phyloP scores from a whole-genome alignment of 225 moss, liverwort and hornwort species.

The Pseudoscleropodium purum region DNA sequence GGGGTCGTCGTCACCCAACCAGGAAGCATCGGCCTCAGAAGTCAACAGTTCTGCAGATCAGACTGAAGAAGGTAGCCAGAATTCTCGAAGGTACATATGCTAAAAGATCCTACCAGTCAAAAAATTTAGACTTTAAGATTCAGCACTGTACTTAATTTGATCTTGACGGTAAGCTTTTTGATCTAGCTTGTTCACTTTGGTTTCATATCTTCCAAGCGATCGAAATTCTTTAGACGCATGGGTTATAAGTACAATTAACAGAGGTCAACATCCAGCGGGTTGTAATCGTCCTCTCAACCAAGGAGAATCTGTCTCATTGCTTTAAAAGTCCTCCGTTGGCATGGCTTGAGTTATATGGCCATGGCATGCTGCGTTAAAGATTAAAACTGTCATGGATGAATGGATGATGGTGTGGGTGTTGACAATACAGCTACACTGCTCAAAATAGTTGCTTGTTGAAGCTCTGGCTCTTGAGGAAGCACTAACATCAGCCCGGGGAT shows the following conservation, averaged over 20 bases:
- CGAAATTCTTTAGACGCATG: background rate
- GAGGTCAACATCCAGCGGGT: background rate
- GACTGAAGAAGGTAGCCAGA: constrained; percentile 19
- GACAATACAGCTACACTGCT: background rate
- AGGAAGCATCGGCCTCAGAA: constrained; percentile 47
- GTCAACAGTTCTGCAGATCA: background rate
- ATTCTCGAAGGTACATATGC: constrained; percentile 12
- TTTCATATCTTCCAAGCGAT: background rate
- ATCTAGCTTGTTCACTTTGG: background rate
- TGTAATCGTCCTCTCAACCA: background rate
- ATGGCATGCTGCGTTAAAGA: background rate
- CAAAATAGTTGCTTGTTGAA: background rate
- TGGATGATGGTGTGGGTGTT: background rate
- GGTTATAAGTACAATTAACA: background rate
- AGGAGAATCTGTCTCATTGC: background rate
- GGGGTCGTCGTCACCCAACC: constrained; percentile 39
- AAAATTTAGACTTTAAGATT: background rate
- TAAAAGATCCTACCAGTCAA: too few relatives aligned
- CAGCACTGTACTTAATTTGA: background rate
- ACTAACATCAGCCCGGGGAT: background rate
- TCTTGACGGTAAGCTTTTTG: background rate
- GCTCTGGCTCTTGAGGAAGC: background rate
- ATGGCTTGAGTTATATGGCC: background rate
- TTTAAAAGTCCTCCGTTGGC: background rate
- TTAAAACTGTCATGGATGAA: background rate